Base-by-base conservation (phyloP, 2,329 filamentous ascomycete species). In the Colletotrichum incanum region DNA sequence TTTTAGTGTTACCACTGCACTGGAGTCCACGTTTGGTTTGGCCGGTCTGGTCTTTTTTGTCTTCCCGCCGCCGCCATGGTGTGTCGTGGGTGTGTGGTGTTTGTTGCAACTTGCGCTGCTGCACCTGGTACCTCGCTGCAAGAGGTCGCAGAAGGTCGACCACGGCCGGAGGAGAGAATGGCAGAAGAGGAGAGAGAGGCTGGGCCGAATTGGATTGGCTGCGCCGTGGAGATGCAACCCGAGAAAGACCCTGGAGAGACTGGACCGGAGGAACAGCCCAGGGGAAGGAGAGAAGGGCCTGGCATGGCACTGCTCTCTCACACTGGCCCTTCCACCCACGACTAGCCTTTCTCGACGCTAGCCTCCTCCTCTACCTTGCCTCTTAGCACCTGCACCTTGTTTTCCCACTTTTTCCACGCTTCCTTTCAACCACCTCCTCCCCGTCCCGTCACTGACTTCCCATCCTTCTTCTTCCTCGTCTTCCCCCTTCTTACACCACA, bases 1-100 rank as follows among this genome's bases (percentile, higher is more conserved):
- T 69, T 72, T 60, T 63, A 64, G 69, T 72, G 69, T 52, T 69
- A 69, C 69, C 69, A 69, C 69, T 69, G 65, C 69, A 60, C 55
- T 66, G 67, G 65, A 64, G 58, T 64, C 52, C 65, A 64, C 23
- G 65, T 69, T 72, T 72, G 58, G 58, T 63, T 68, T 63, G 65
- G 58, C 45, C n/a, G 52, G 65, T 50, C 52, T 54, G 50, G 26
- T 58, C 60, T 52, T 52, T 65, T 63, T 54, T 66, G 45, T n/a
- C 52, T 59, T 47, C 39, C 47, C 41, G 28, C 59, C 41, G 28
- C 59, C 56, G 37, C 37, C 49, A 16, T 14, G 43, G 31, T 8
- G 31, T 63, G 59, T 34, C 43, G 28, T 34, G 41, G 7, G 43
- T 34, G 23, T 47, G 26, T 23, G 20, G n/a, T 47, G 26, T 61